Evolutionary conservation across 768 basidiomycete species (phyloP).

Genomic region (Russula foetens): DNA sequence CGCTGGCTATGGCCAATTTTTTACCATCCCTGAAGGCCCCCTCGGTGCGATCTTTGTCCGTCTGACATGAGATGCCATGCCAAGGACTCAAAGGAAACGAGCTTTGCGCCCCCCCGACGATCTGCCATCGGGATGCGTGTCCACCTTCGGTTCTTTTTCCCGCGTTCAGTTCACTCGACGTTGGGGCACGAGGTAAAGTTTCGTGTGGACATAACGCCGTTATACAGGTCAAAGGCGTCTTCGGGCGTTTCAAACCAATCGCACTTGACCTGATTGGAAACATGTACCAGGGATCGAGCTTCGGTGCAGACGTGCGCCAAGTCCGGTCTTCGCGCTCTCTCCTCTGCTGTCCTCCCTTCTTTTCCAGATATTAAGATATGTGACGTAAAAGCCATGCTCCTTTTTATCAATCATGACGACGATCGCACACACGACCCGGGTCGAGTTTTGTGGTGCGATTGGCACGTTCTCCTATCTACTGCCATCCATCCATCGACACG

Average conservation of each 20-base stretch:
- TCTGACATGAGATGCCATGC: too few relatives aligned
- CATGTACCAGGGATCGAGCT: slow-evolving; percentile 17
- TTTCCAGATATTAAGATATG: slow-evolving; percentile 10
- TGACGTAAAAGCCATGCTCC: slow-evolving; percentile 18
- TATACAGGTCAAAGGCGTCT: slow-evolving; percentile 19
- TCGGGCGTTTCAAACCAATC: not conserved
- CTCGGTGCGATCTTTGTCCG: not conserved
- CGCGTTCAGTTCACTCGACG: slow-evolving; percentile 17
- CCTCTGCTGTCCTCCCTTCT: slow-evolving; percentile 2
- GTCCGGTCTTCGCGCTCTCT: slow-evolving; percentile 15
- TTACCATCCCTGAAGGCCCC: not conserved
- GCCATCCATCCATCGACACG: not conserved
- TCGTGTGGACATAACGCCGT: slow-evolving; percentile 15
- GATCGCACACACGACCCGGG: not conserved
- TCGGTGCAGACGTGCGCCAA: slow-evolving; percentile 19
- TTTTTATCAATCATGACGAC: slow-evolving; percentile 15
- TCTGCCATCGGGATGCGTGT: not conserved
- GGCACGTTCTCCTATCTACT: slow-evolving; percentile 8
- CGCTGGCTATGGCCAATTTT: not conserved
- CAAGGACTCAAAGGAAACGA: not conserved
- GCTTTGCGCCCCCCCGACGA: not conserved
- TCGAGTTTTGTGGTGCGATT: slow-evolving; percentile 11
- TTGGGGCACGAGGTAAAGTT: slow-evolving; percentile 12
- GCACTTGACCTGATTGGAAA: slow-evolving; percentile 8
- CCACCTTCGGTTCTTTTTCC: slow-evolving; percentile 2